These are phyloP conservation scores for Penicillium sclerotiorum DNA, from an alignment of 2,329 filamentous ascomycete species.

Conservation along the genomic window DNA sequence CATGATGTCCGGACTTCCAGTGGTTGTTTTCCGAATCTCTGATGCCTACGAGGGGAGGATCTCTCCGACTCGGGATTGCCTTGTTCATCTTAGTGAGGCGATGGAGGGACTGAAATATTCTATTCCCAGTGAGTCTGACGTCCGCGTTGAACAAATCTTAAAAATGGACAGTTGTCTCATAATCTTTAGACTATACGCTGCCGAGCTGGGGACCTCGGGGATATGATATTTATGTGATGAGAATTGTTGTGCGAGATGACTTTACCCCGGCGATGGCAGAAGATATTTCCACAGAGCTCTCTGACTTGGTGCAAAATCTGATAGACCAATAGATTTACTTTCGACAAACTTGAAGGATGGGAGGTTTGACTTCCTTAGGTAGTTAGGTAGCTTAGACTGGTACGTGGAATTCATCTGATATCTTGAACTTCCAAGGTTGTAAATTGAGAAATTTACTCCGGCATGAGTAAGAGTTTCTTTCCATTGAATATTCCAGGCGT, in stretches of 20 bases:
- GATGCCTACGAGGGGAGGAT: not conserved
- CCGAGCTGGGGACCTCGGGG: slow-evolving; percentile 53
- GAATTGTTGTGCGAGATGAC: slow-evolving; percentile 63
- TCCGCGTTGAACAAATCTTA: too few relatives aligned
- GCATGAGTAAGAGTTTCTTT: too few relatives aligned
- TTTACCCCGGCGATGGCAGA: not conserved
- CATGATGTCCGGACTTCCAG: not conserved
- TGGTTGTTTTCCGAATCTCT: not conserved
- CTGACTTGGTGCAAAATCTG: not conserved
- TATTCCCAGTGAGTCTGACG: slow-evolving; percentile 5
- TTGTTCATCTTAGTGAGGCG: slow-evolving; percentile 2
- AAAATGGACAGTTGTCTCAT: too few relatives aligned
- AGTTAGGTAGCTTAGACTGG: too few relatives aligned
- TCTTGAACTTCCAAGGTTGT: not conserved
- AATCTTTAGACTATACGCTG: slow-evolving; percentile 3
- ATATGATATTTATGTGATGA: slow-evolving; percentile 63
- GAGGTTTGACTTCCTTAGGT: too few relatives aligned
- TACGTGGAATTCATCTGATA: too few relatives aligned
- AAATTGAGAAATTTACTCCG: too few relatives aligned
- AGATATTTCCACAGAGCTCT: not conserved
- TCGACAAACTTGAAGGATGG: too few relatives aligned
- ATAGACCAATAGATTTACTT: not conserved
- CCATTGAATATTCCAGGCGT: too few relatives aligned
- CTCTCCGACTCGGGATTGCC: not conserved
- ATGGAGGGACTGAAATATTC: slow-evolving; percentile 2